Base-by-base conservation (phyloP, 345 rosid species). In the Gossypium thurberi region DNA sequence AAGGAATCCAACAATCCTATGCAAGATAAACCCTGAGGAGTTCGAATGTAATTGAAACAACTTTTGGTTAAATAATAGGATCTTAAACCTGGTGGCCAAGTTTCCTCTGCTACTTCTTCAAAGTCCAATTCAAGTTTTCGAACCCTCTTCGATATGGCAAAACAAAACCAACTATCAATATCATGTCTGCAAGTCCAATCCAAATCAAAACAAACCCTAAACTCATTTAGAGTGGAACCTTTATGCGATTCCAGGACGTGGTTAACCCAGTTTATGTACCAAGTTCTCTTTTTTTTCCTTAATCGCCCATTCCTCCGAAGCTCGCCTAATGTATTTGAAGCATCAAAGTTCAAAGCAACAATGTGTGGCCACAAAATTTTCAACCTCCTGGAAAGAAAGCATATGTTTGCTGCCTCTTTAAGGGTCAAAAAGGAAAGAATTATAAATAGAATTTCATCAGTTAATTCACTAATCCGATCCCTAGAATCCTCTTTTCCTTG, bases 21-120 rank as follows among this genome's bases (percentile, higher is more conserved):
- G 57, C 71, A 67, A 53, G 71, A 67, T 25, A 67, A 67, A 47
- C 71, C 71, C 10, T 28, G 71, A 48, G 71, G 71, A 25, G 71
- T 48, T 67, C 40, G 51, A 67, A 67, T 48, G 8, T 48, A 67
- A 9, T 67, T 56, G 11, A 47, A 67, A 67, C 71, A 67, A 47
- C 43, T 8, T 67, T 67, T 47, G 10, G 71, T 67, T 47, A 48
- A 67, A 8, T 57, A 47, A 67, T 47, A 67, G 42, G 71, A 67
- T 67, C 71, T 47, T 48, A 67, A 67, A 23, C 71, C 71, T 3
- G 56, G 42, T 25, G 57, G 71, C 71, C 71, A 47, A 46, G 70
- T 47, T 67, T 48, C 52, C 20, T 48, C 43, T 8, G 57, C 43
- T 33, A 67, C 71, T 14, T 67, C 57, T 67, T 67, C 71, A 9